Evolutionary conservation across 140 eudicot species (phyloP), one percentile per base, ranked within the genome.

Genomic region (Flaveria floridana): DNA sequence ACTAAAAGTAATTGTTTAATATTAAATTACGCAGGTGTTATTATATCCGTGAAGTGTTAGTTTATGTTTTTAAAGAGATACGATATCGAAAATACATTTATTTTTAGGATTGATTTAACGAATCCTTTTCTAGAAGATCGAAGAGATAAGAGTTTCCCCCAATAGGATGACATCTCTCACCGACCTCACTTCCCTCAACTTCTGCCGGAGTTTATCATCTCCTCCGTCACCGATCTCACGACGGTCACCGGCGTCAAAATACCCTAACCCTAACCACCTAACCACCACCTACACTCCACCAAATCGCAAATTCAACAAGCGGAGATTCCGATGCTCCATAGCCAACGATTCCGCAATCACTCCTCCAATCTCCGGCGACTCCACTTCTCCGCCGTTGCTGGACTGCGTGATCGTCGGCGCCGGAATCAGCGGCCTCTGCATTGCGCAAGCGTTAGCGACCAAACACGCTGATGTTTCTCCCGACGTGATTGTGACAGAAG

Each of bases 371-470:
- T 72, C 79, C 64, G 68, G 46, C 0, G 74, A 68, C 6, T 68
- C 82, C 30, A 73, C 16, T 14, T 65, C 80, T 3, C 69, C 59
- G 37, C 55, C 79, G 13, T 26, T 70, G 52, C 66, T 89, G 58
- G 98, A 92, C 65, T 89, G 98, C 41, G 96, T 92, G 2, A 55
- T 92, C 5, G 92, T 92, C 0, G 98, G 98, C 1, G 98, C 63
- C 8, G 98, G 98, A 2, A 92, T 92, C 44, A 92, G 92, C 25
- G 98, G 98, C 6, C 89, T 92, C 6, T 89, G 96, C 79, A 86
- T 87, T 26, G 98, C 98, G 19, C 95, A 89, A 78, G 95, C 95
- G 7, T 73, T 92, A 21, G 84, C 87, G 59, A 87, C 89, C 14
- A 88, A 89, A 55, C 87, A 92, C 73, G 69, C 80, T 11, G 80